Conservation (phyloP, 257 asterid species). For the Paulownia fortunei region DNA sequence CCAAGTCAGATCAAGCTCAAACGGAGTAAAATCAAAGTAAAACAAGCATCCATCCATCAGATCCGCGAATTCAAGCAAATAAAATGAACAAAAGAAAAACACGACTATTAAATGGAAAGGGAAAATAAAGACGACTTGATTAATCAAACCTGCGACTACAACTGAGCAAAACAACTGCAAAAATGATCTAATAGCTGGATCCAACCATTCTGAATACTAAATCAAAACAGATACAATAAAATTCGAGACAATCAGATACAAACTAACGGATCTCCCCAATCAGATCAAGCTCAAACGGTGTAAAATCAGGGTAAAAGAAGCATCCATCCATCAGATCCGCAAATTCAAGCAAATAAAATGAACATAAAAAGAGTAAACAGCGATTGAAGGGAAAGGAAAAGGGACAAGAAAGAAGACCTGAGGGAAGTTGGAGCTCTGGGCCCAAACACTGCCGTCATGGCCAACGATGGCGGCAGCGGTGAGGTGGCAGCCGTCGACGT, state of each 20-base stretch:
- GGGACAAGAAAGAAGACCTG: constrained; percentile 45
- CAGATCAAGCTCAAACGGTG: constrained; percentile 26
- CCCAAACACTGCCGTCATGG: constrained; percentile 86
- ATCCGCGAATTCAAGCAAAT: constrained; percentile 27
- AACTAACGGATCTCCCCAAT: constrained; percentile 7
- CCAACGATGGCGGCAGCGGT: constrained; percentile 81
- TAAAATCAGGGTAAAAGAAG: constrained; percentile 6
- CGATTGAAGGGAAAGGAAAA: no score
- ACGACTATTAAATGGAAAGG: neutral
- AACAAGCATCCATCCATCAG: constrained; percentile 27
- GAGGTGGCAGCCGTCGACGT: constrained; percentile 60
- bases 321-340: constrained; percentile 36
- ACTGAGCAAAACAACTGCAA: neutral
- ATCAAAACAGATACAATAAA: no score
- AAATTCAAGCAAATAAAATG: constrained; percentile 6
- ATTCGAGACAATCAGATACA: neutral
- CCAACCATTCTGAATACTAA: constrained; percentile 5
- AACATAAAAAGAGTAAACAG: no score
- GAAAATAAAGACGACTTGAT: neutral
- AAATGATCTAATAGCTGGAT: constrained; percentile 11
- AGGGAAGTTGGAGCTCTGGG: constrained; percentile 76
- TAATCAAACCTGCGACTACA: neutral
- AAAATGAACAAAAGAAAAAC: neutral
- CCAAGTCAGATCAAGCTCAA: constrained; percentile 29
- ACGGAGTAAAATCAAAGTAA: neutral